phyloP scores from a whole-genome alignment of 1,284 basidiomycete genomes.

The Trichosporon inkin region DNA sequence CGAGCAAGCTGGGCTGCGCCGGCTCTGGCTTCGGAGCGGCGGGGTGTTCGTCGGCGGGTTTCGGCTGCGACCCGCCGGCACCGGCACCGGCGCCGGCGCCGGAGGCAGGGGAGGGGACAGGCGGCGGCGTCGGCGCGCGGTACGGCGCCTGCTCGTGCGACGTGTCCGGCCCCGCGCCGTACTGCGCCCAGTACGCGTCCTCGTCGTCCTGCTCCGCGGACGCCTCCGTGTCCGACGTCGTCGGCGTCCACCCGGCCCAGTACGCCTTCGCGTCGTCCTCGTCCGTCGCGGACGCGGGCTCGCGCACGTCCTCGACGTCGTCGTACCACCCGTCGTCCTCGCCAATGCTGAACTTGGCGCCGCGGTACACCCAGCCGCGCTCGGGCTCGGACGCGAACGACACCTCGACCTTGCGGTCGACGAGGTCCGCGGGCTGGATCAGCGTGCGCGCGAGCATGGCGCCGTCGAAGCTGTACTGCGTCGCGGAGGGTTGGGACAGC shows the following conservation, averaged over 20 bases:
- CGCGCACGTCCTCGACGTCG: conserved; percentile 11
- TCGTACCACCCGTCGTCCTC: conserved; percentile 12
- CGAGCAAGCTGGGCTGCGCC: conserved; percentile 9
- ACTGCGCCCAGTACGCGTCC: conserved; percentile 44
- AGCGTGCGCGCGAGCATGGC: conserved; percentile 17
- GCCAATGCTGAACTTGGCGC: conserved; percentile 12
- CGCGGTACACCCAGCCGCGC: conserved; percentile 40
- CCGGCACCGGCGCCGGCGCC: conserved; percentile 10
- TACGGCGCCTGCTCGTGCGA: neutral
- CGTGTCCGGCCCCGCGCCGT: conserved; percentile 25
- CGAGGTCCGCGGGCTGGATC: conserved; percentile 10
- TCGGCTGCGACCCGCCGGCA: no score
- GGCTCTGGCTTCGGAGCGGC: no score
- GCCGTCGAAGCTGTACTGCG: conserved; percentile 23
- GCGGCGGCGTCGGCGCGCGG: neutral
- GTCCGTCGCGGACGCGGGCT: no score
- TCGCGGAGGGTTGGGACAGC: conserved; percentile 5
- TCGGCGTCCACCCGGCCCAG: conserved; percentile 33
- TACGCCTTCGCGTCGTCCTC: conserved; percentile 25
- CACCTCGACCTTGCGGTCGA: conserved; percentile 11
- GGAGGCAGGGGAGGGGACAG: conserved; percentile 11
- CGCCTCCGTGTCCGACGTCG: conserved; percentile 10
- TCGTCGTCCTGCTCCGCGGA: conserved; percentile 25
- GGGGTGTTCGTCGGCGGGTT: no score
- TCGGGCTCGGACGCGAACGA: conserved; percentile 23